phyloP scores from a whole-genome alignment of 2,329 filamentous ascomycete genomes.

The Sphaerulina vaccinii region DNA sequence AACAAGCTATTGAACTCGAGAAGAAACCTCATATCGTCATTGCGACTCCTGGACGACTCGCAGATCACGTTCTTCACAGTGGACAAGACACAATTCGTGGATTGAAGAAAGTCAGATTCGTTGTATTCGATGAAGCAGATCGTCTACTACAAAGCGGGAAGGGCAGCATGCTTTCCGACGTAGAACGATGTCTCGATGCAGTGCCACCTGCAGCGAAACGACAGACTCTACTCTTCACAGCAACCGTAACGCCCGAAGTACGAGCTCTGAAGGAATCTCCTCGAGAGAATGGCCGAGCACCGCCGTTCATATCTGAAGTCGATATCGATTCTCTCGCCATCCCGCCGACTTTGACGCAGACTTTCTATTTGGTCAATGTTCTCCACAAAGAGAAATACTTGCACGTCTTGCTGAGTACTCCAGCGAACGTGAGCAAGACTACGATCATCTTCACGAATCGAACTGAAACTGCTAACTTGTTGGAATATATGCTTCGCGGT shows the following conservation, averaged over 20 bases:
- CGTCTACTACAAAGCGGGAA: constrained; percentile 72
- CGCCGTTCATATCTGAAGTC: constrained; percentile 86
- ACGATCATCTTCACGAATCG: constrained; percentile 95
- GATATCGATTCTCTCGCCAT: constrained; percentile 72
- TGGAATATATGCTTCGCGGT: constrained; percentile 83
- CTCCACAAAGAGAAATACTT: constrained; percentile 95
- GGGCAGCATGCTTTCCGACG: constrained; percentile 90
- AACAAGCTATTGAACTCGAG: constrained; percentile 80
- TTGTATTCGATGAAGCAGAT: constrained; percentile 95
- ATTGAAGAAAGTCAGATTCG: constrained; percentile 73
- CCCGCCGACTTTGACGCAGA: constrained; percentile 76
- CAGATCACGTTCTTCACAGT: constrained; percentile 88
- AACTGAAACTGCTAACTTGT: constrained; percentile 79
- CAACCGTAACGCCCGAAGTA: constrained; percentile 90
- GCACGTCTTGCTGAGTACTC: constrained; percentile 81
- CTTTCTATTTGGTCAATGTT: constrained; percentile 82
- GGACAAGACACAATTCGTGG: constrained; percentile 87
- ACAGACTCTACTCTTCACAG: constrained; percentile 95
- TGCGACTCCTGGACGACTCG: constrained; percentile 86
- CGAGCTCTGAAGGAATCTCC: constrained; percentile 69
- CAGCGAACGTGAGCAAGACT: constrained; percentile 70
- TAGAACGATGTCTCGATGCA: constrained; percentile 81
- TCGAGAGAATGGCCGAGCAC: constrained; percentile 39
- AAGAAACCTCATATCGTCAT: constrained; percentile 87
- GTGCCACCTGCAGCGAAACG: constrained; percentile 73